Evolutionary conservation across 176 grass and related monocot species (phyloP).

Genomic region (Raddia guianensis): DNA sequence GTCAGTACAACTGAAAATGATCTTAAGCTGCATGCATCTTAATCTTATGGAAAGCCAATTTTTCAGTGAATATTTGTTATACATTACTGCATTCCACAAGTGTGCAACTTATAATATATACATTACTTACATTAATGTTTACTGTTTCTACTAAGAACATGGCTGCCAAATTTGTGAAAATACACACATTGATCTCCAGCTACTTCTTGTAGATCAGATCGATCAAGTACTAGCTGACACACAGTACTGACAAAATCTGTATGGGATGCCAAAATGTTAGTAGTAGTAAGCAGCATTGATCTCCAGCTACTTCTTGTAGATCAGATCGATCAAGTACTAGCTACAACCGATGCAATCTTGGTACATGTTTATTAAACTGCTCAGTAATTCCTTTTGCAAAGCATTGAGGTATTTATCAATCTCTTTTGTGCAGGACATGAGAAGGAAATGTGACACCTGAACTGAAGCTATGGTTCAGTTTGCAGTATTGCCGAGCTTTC

Average conservation of each 20-base stretch:
- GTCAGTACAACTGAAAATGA: background rate
- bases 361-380: background rate
- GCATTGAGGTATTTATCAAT: background rate
- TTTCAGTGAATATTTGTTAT: background rate
- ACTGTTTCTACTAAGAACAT: background rate
- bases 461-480: background rate
- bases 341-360: background rate
- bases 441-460: slow-evolving; percentile 7
- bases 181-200: background rate
- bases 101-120: background rate
- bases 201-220: no score
- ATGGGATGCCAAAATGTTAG: background rate
- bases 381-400: slow-evolving; percentile 18
- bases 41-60: background rate
- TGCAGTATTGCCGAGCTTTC: background rate
- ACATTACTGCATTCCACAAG: background rate
- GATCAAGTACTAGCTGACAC: no score
- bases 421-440: background rate
- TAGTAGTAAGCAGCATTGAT: background rate
- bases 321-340: slow-evolving; percentile 2
- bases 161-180: background rate
- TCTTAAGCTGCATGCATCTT: background rate
- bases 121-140: background rate
- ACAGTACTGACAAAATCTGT: no score
- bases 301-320: slow-evolving; percentile 1